Evolutionary conservation across 306 rosid species (phyloP).

Genomic region (Nissolia schottii): DNA sequence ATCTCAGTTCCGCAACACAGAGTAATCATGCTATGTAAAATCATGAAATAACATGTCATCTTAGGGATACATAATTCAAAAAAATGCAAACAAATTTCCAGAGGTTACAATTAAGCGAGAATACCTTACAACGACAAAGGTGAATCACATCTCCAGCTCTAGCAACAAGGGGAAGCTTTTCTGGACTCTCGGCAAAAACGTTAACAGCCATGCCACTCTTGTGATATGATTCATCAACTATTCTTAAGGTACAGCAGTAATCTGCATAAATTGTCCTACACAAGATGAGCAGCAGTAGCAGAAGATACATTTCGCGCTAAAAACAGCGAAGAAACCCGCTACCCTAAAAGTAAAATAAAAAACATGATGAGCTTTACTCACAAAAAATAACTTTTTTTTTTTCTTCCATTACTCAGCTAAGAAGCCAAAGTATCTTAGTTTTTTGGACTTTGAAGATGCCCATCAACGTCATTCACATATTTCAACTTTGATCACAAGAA

Average conservation of each 20-base stretch:
- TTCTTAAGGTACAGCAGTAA: slow-evolving; percentile 37
- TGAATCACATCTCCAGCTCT: slow-evolving; percentile 61
- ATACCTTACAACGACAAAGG: slow-evolving; percentile 48
- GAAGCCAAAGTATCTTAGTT: not conserved
- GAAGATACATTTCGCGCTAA: not conserved
- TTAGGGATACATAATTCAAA: not conserved
- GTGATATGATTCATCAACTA: slow-evolving; percentile 48
- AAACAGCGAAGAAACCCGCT: not conserved
- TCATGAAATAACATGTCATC: not conserved
- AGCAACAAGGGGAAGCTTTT: slow-evolving; percentile 48
- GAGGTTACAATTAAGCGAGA: not conserved
- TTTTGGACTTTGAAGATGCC: not conserved
- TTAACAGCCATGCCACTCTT: slow-evolving; percentile 39
- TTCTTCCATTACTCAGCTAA: not conserved
- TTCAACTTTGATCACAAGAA: not conserved
- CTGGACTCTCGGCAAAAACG: slow-evolving; percentile 41
- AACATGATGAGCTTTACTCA: not conserved
- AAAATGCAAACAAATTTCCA: not conserved
- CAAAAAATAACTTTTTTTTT: not conserved
- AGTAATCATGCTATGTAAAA: not conserved
- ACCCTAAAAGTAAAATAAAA: not conserved
- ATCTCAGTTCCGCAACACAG: not conserved
- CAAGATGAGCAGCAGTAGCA: not conserved
- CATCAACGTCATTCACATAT: not conserved
- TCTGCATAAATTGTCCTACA: slow-evolving; percentile 46